Evolutionary conservation across 495 filamentous ascomycete species (phyloP).

Genomic region (Haplographium delicatum): DNA sequence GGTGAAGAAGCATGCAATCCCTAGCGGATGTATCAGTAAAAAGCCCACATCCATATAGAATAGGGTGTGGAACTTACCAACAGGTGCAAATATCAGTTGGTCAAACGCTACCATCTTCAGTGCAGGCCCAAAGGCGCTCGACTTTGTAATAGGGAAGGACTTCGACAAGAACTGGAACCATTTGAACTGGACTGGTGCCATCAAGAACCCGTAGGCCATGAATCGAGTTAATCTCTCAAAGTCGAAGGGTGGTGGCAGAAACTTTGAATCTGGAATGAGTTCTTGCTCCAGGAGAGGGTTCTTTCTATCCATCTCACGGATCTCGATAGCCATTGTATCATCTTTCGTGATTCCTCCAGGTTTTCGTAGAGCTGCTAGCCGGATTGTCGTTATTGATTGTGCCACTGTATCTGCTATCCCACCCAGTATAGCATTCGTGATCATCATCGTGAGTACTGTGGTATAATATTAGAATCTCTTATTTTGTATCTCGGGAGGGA

Average conservation of each 20-base stretch:
- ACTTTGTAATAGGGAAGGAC: slow-evolving; percentile 80
- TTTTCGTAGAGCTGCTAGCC: slow-evolving; percentile 59
- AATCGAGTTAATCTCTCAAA: slow-evolving; percentile 91
- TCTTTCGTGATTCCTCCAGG: slow-evolving; percentile 48
- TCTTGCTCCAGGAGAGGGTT: slow-evolving; percentile 63
- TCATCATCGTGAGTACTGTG: slow-evolving; percentile 92
- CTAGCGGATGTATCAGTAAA: slow-evolving; percentile 34
- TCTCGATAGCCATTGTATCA: slow-evolving; percentile 79
- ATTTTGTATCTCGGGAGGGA: not conserved
- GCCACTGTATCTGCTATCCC: slow-evolving; percentile 94
- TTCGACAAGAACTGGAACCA: slow-evolving; percentile 90
- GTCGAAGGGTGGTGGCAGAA: slow-evolving; percentile 79
- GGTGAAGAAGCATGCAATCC: slow-evolving; percentile 84
- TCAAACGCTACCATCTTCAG: slow-evolving; percentile 89
- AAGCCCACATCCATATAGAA: not conserved
- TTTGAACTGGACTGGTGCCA: slow-evolving; percentile 93
- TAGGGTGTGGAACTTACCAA: slow-evolving; percentile 48
- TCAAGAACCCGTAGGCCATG: slow-evolving; percentile 92
- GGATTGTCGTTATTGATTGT: slow-evolving; percentile 83
- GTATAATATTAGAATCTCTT: not conserved
- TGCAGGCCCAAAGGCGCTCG: slow-evolving; percentile 63
- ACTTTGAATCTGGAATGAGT: slow-evolving; percentile 56
- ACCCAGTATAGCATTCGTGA: slow-evolving; percentile 90
- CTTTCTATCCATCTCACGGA: slow-evolving; percentile 83
- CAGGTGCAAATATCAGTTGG: slow-evolving; percentile 91